These are phyloP conservation scores for Elaeis guineensis DNA, from an alignment of 176 grass and related monocot species.

Conservation along the genomic window DNA sequence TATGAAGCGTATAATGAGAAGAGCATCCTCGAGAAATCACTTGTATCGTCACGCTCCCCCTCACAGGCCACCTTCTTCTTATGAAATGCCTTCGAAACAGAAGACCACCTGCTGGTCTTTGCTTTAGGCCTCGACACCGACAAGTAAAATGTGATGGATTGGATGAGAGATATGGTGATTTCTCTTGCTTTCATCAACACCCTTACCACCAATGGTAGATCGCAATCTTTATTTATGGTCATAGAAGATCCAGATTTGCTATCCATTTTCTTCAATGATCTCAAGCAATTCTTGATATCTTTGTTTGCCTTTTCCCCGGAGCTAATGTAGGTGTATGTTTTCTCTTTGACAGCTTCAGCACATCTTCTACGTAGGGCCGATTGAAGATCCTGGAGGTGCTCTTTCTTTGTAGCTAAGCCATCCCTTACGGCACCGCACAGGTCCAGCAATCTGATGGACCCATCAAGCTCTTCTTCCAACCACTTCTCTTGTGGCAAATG, in stretches of 20 bases:
- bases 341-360: slow-evolving; percentile 14
- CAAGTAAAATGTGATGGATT: slow-evolving; percentile 13
- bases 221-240: slow-evolving; percentile 9
- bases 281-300: slow-evolving; percentile 34
- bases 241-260: not conserved
- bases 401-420: slow-evolving; percentile 25
- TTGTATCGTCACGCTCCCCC: slow-evolving; percentile 11
- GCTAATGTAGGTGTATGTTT: not conserved
- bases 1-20: not conserved
- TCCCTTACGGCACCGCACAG: slow-evolving; percentile 35
- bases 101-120: slow-evolving; percentile 35
- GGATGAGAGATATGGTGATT: slow-evolving; percentile 30
- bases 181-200: slow-evolving; percentile 34
- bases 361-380: slow-evolving; percentile 20
- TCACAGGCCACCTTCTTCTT: slow-evolving; percentile 26
- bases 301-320: not conserved
- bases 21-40: not conserved
- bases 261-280: not conserved
- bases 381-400: slow-evolving; percentile 28
- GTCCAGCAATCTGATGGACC: slow-evolving; percentile 8
- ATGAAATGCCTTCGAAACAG: slow-evolving; percentile 32
- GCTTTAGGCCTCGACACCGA: slow-evolving; percentile 13
- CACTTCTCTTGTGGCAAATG: slow-evolving; percentile 7
- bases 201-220: slow-evolving; percentile 5
- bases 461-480: slow-evolving; percentile 9